Evolutionary conservation across 805 yeast genomes (phyloP).

Genomic region (Yarrowia sp.): DNA sequence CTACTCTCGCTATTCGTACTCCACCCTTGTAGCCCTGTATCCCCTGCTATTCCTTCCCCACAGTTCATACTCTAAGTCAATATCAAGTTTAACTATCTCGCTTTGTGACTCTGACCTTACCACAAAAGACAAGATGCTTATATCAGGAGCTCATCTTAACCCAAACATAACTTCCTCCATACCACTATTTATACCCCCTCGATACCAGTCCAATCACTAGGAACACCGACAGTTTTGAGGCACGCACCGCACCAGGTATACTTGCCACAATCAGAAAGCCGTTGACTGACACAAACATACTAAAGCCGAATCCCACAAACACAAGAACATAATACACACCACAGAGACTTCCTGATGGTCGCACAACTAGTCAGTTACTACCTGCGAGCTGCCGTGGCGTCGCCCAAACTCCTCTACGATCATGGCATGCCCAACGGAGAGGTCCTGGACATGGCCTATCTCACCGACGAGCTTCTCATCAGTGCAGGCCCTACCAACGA

Average conservation of each 20-base stretch:
- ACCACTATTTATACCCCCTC: slow-evolving; percentile 11
- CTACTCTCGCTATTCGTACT: too few relatives aligned
- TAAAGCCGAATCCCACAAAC: not conserved
- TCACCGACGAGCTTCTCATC: slow-evolving; percentile 63
- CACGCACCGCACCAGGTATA: not conserved
- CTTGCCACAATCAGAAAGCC: not conserved
- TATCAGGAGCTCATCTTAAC: not conserved
- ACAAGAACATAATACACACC: not conserved
- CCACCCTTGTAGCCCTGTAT: too few relatives aligned
- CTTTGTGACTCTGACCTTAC: not conserved
- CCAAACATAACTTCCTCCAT: not conserved
- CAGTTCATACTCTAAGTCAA: not conserved
- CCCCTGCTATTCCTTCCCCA: not conserved
- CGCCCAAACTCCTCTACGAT: slow-evolving; percentile 24
- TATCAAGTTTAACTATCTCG: not conserved
- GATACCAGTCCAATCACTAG: not conserved
- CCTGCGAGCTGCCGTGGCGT: slow-evolving; percentile 18
- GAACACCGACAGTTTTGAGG: not conserved
- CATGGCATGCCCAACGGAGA: slow-evolving; percentile 31
- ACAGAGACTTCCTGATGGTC: slow-evolving; percentile 22
- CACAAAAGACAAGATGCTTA: not conserved
- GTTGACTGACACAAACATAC: not conserved
- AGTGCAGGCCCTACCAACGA: slow-evolving; percentile 68
- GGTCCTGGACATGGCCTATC: slow-evolving; percentile 61
- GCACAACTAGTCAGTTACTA: slow-evolving; percentile 4